Conservation (phyloP, 768 basidiomycete genomes). For the Leccinum aurantiacum region DNA sequence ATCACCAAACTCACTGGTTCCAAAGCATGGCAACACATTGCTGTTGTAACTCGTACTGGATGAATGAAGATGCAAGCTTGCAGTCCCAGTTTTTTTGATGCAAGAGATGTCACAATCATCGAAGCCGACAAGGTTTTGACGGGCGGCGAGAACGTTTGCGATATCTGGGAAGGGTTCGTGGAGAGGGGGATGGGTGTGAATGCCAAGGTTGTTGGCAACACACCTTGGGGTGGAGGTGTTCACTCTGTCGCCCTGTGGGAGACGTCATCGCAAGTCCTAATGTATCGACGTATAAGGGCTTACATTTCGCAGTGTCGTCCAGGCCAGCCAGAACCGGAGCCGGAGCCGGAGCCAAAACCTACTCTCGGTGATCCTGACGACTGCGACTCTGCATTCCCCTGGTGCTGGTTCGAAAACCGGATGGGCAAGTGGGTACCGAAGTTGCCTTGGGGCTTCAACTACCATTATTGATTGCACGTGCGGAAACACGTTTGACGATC, state of each 20-base stretch:
- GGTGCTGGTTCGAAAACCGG: slow-evolving; percentile 26
- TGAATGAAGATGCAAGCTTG: slow-evolving; percentile 96
- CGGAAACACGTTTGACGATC: neutral
- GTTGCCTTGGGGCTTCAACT: slow-evolving; percentile 26
- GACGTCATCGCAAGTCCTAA: too few species aligned
- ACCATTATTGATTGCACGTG: slow-evolving; percentile 2
- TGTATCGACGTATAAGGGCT: too few species aligned
- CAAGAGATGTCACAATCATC: slow-evolving; percentile 79
- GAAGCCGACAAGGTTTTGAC: slow-evolving; percentile 68
- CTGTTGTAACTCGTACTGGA: slow-evolving; percentile 80
- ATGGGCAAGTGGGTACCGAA: slow-evolving; percentile 21
- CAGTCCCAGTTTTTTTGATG: slow-evolving; percentile 86
- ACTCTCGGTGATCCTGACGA: slow-evolving; percentile 37
- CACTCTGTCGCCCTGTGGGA: too few species aligned
- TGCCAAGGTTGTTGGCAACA: slow-evolving; percentile 69
- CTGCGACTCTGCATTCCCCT: slow-evolving; percentile 20
- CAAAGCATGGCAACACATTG: slow-evolving; percentile 90
- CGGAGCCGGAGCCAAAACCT: slow-evolving; percentile 30
- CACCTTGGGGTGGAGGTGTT: slow-evolving; percentile 90
- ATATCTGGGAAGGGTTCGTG: slow-evolving; percentile 84
- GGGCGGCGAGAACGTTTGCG: slow-evolving; percentile 86
- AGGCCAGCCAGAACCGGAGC: slow-evolving; percentile 22
- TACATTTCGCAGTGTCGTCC: slow-evolving; percentile 34
- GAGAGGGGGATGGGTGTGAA: slow-evolving; percentile 78
- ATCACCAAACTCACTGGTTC: slow-evolving; percentile 54